These are phyloP conservation scores for Colletotrichum sp. DNA, from an alignment of 2,329 filamentous ascomycete species.

Conservation along the genomic window DNA sequence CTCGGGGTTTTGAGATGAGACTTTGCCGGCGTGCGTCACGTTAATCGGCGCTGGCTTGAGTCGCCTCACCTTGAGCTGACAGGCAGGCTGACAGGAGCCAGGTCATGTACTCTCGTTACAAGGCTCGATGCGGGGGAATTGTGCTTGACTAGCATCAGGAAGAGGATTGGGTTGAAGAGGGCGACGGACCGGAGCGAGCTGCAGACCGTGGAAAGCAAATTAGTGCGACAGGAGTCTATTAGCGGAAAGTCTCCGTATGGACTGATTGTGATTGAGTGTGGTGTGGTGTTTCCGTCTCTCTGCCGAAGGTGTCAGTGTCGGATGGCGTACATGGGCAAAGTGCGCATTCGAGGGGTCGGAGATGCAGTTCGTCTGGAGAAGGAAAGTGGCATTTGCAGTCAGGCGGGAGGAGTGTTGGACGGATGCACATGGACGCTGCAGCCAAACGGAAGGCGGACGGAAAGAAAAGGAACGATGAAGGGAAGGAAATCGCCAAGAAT, in stretches of 20 bases:
- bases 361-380: slow-evolving; percentile 2
- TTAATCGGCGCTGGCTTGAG: not conserved
- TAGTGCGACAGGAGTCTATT: not conserved
- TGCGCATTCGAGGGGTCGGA: not conserved
- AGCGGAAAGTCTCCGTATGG: not conserved
- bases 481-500: slow-evolving; percentile 13
- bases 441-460: not conserved
- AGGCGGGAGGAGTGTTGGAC: not conserved
- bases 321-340: not conserved
- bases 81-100: not conserved
- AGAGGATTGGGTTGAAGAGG: not conserved
- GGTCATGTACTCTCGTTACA: not conserved
- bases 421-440: not conserved
- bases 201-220: not conserved
- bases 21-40: not conserved
- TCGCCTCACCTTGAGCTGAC: not conserved
- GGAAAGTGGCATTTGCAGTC: not conserved
- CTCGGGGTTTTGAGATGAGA: not conserved
- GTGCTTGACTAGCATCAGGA: not conserved
- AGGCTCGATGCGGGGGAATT: not conserved
- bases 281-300: not conserved
- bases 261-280: not conserved
- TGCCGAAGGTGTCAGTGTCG: not conserved
- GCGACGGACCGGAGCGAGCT: not conserved
- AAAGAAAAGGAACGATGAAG: not conserved